Evolutionary conservation across 2,329 filamentous ascomycete genomes (phyloP).

Genomic region (Colletotrichum musicola): DNA sequence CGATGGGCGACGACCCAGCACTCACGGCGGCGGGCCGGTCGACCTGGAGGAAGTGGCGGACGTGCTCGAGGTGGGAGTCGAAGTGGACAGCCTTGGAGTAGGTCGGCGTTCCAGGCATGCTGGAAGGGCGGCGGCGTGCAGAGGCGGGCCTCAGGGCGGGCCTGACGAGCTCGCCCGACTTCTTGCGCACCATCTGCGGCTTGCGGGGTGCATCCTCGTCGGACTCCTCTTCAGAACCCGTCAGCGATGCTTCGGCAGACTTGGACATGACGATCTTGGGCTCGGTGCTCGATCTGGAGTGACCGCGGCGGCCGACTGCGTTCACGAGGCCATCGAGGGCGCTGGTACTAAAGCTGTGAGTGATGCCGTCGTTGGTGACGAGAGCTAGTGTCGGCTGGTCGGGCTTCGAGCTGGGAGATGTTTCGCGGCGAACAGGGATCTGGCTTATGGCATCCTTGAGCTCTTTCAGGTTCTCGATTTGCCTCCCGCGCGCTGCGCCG

Average conservation of each 20-base stretch:
- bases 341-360: conserved; percentile 62
- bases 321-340: conserved; percentile 57
- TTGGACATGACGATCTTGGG: conserved; percentile 60
- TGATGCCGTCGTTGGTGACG: conserved; percentile 52
- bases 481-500: conserved; percentile 59
- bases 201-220: conserved; percentile 69
- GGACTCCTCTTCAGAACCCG: conserved; percentile 72
- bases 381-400: conserved; percentile 42
- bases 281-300: conserved; percentile 69
- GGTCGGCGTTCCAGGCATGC: conserved; percentile 96
- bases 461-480: conserved; percentile 70
- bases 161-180: conserved; percentile 95
- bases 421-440: conserved; percentile 75
- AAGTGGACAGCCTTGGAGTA: conserved; percentile 99
- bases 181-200: conserved; percentile 96
- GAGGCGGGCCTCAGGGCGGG: conserved; percentile 87
- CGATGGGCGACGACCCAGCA: conserved; percentile 90
- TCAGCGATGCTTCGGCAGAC: conserved; percentile 63
- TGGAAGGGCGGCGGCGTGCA: conserved; percentile 81
- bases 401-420: conserved; percentile 61
- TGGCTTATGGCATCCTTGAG: conserved; percentile 86
- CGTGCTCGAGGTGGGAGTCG: conserved; percentile 94
- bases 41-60: conserved; percentile 93
- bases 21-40: conserved; percentile 97
- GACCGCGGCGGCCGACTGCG: conserved; percentile 57